Evolutionary conservation across 2,329 filamentous ascomycete species (phyloP).

Genomic region (Microcyclosporella mali): DNA sequence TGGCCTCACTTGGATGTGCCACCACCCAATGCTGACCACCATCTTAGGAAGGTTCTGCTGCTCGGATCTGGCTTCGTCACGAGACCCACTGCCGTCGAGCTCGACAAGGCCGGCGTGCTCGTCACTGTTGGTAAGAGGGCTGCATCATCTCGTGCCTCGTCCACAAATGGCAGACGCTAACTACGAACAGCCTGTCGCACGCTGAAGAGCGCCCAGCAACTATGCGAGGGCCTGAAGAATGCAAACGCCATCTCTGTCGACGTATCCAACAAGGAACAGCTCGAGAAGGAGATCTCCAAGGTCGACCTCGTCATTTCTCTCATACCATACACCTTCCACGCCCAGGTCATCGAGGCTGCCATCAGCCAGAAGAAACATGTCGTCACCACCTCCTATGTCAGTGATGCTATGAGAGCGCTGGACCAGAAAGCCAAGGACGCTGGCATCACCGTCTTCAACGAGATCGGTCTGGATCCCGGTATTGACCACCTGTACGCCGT

Average conservation of each 20-base stretch:
- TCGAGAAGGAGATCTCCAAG: conserved; percentile 75
- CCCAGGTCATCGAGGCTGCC: conserved; percentile 82
- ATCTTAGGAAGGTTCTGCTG: conserved; percentile 40
- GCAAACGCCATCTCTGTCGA: conserved; percentile 76
- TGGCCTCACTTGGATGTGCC: background rate
- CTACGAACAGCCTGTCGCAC: conserved; percentile 65
- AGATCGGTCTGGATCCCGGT: conserved; percentile 73
- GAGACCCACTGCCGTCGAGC: conserved; percentile 53
- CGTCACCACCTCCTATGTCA: conserved; percentile 90
- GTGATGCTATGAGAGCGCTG: conserved; percentile 84
- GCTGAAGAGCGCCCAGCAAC: conserved; percentile 67
- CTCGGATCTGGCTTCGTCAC: conserved; percentile 51
- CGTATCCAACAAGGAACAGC: conserved; percentile 66
- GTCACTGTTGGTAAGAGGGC: conserved; percentile 51
- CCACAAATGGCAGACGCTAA: background rate
- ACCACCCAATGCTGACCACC: conserved; percentile 3
- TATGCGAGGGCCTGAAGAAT: conserved; percentile 65
- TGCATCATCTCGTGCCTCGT: background rate
- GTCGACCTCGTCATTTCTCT: conserved; percentile 52
- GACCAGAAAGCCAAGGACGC: conserved; percentile 77
- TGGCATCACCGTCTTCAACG: conserved; percentile 95
- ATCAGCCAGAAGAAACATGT: conserved; percentile 94
- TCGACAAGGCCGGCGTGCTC: conserved; percentile 51
- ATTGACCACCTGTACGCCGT: conserved; percentile 75
- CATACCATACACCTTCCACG: conserved; percentile 90